These are phyloP conservation scores for Trifolium pratense DNA, from an alignment of 306 rosid species.

Conservation along the genomic window DNA sequence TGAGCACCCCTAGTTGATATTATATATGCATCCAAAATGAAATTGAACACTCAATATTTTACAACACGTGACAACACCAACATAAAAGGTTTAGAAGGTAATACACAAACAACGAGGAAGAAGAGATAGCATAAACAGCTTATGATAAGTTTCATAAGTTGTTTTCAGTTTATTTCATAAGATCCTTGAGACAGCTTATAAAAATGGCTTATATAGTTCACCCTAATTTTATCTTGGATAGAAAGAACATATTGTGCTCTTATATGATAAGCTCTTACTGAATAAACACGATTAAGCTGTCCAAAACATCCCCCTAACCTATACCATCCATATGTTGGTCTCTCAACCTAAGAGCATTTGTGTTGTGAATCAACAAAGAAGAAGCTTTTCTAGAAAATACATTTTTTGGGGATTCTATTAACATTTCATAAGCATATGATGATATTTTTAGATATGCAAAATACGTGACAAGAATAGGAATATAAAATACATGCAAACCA, in stretches of 20 bases:
- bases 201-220: neutral
- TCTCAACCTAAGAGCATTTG: slow-evolving; percentile 3
- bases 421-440: neutral
- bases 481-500: slow-evolving; percentile 42
- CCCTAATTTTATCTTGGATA: neutral
- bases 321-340: neutral
- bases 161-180: neutral
- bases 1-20: slow-evolving; percentile 5
- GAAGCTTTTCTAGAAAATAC: slow-evolving; percentile 9
- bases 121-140: slow-evolving; percentile 8
- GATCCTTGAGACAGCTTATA: neutral
- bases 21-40: slow-evolving; percentile 21
- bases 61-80: neutral
- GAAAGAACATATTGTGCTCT: neutral
- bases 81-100: slow-evolving; percentile 27
- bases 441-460: slow-evolving; percentile 29
- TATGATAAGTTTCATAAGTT: neutral
- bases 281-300: neutral
- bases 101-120: slow-evolving; percentile 12
- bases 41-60: neutral
- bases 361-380: slow-evolving; percentile 23
- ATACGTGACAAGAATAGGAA: slow-evolving; percentile 26
- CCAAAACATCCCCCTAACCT: slow-evolving; percentile 15
- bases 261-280: slow-evolving; percentile 4
- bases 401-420: slow-evolving; percentile 8